Evolutionary conservation across 768 basidiomycete genomes (phyloP).

Genomic region (Zangia roseola): DNA sequence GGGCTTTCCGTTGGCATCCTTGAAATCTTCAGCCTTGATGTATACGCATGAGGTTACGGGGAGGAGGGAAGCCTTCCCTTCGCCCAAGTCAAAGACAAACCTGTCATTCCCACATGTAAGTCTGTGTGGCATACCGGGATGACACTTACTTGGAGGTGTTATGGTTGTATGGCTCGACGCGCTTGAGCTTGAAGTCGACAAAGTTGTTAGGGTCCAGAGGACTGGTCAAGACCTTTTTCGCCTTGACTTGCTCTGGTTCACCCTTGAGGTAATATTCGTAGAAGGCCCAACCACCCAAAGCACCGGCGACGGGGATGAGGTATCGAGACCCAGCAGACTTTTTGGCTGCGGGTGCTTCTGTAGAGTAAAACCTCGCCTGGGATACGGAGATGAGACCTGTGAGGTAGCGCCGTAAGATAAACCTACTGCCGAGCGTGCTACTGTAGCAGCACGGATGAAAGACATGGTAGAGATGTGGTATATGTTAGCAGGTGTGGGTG

Average conservation of each 20-base stretch:
- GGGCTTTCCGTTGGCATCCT: slow-evolving; percentile 81
- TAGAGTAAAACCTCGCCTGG: slow-evolving; percentile 47
- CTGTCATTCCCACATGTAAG: slow-evolving; percentile 34
- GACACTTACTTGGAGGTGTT: slow-evolving; percentile 73
- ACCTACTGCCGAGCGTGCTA: slow-evolving; percentile 44
- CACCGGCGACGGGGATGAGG: slow-evolving; percentile 39
- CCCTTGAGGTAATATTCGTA: slow-evolving; percentile 49
- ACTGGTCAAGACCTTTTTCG: slow-evolving; percentile 48
- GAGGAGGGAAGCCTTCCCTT: slow-evolving; percentile 73
- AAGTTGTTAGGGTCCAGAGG: slow-evolving; percentile 76
- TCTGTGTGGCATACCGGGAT: not conserved
- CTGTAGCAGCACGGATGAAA: slow-evolving; percentile 37
- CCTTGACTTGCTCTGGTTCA: slow-evolving; percentile 37
- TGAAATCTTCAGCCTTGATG: slow-evolving; percentile 70
- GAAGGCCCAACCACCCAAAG: slow-evolving; percentile 40
- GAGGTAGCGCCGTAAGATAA: not conserved
- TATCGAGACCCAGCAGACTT: slow-evolving; percentile 48
- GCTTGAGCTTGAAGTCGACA: slow-evolving; percentile 79
- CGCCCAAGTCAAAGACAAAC: slow-evolving; percentile 79
- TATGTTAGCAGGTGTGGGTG: not conserved
- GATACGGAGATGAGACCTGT: not conserved
- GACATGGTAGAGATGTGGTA: slow-evolving; percentile 46
- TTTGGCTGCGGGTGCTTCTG: slow-evolving; percentile 44
- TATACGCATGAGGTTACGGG: slow-evolving; percentile 78
- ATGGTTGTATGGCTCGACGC: slow-evolving; percentile 87